Percentiles rank a stretch among this genome's conserved stretches.
Conservation (phyloP, 345 rosid species). For the Arabis hirsuta region DNA sequence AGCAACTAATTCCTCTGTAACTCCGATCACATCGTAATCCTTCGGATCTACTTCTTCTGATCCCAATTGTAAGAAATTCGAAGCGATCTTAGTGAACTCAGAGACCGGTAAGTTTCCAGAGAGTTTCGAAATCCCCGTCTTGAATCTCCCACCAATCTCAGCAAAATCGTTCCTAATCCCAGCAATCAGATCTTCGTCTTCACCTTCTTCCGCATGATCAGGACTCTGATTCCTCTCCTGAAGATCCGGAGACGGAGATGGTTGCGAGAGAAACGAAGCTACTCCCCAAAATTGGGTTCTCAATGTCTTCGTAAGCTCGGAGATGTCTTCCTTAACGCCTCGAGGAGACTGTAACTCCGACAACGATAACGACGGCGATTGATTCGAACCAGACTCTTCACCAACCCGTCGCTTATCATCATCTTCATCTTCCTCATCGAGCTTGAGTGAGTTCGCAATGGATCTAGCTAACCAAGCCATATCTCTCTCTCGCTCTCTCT, state of each 20-base stretch:
- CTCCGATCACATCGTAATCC: conserved; percentile 51
- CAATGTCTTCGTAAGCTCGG: conserved; percentile 72
- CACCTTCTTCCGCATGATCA: conserved; percentile 37
- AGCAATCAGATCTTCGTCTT: conserved; percentile 39
- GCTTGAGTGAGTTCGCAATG: conserved; percentile 73
- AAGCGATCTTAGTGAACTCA: conserved; percentile 56
- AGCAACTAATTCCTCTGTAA: conserved; percentile 74
- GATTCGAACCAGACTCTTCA: background rate
- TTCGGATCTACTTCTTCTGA: conserved; percentile 46
- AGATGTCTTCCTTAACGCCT: conserved; percentile 87
- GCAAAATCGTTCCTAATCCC: conserved; percentile 44
- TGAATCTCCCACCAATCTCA: conserved; percentile 59
- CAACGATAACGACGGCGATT: background rate
- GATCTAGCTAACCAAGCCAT: conserved; percentile 96
- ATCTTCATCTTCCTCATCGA: conserved; percentile 60
- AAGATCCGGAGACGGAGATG: conserved; percentile 38
- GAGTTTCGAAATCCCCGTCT: conserved; percentile 63
- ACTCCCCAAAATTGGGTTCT: conserved; percentile 90
- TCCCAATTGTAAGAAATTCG: conserved; percentile 50
- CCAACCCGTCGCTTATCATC: conserved; percentile 32
- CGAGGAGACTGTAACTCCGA: conserved; percentile 55
- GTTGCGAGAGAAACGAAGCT: conserved; percentile 79
- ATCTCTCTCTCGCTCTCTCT: no score
- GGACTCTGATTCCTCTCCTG: conserved; percentile 36
- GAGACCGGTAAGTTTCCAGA: conserved; percentile 65